Percentiles rank a stretch among this genome's conserved stretches.
Conservation (phyloP, 352 stramenopile genomes). For the Thalassiosira pacifica region DNA sequence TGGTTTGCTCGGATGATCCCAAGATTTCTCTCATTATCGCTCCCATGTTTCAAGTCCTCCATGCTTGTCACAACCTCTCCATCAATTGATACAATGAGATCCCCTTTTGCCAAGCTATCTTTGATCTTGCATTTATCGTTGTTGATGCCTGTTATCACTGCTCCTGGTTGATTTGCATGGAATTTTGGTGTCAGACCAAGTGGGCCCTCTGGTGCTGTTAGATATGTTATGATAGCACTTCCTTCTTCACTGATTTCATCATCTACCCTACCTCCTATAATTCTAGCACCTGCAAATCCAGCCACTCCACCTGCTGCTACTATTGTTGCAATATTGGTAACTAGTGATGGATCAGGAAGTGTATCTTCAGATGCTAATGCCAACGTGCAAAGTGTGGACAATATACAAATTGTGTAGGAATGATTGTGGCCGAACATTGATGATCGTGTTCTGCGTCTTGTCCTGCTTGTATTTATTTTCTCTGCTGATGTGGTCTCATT, state of each 20-base stretch:
- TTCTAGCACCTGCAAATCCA: neutral
- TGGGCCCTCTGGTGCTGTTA: neutral
- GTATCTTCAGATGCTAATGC: conserved; percentile 5
- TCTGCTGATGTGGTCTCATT: neutral
- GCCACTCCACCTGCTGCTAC: neutral
- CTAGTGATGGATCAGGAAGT: neutral
- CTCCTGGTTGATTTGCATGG: neutral
- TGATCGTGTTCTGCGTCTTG: no score
- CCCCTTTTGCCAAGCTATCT: neutral
- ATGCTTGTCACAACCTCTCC: neutral
- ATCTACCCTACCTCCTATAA: no score
- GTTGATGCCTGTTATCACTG: neutral
- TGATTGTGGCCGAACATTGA: neutral
- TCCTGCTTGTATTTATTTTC: neutral
- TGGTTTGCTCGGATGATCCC: neutral
- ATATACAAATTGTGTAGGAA: neutral
- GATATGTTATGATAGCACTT: neutral
- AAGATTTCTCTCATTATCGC: neutral
- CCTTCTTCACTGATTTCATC: no score
- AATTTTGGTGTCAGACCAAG: neutral
- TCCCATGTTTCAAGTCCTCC: neutral
- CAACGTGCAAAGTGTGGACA: neutral
- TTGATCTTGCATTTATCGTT: neutral
- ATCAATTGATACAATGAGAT: conserved; percentile 13
- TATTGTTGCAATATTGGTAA: neutral